Evolutionary conservation across 2,329 filamentous ascomycete genomes (phyloP), one percentile per base, ranked within the genome.

Genomic region (Ophiocordyceps robertsii): DNA sequence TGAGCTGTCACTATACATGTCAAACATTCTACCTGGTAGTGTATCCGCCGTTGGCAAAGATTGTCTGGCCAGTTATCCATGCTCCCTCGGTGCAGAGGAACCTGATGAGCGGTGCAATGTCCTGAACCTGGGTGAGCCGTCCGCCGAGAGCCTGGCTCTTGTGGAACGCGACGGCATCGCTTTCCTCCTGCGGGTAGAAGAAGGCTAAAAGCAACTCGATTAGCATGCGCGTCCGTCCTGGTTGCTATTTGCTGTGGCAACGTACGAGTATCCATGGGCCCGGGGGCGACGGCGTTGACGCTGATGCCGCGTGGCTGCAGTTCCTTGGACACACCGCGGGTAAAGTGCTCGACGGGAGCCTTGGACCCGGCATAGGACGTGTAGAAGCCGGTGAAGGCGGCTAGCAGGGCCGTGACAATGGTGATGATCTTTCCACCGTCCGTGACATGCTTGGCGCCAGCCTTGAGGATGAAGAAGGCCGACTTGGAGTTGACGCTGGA

Each of bases 1-100:
- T n/a, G n/a, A n/a, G n/a, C n/a, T n/a, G n/a, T n/a, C n/a, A n/a
- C n/a, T n/a, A n/a, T n/a, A n/a, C n/a, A n/a, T n/a, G n/a, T n/a
- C n/a, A n/a, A n/a, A n/a, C n/a, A 24, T 24, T 35, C 27, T 36
- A 67, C 27, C 65, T 60, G 29, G 64, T 67, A 2, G 65, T 68
- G 46, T 69, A 69, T 10, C 65, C 66, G 11, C 65, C 65, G 46
- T 70, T 69, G n/a, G 64, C 62, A 54, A 69, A 68, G 46, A 69
- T 61, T 6, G 65, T 69, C 56, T 69, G 64, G 19, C 66, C 65
- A 1, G 64, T 68, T 43, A 69, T 64, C 64, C 65, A 69, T 12
- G 48, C 51, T 6, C 65, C 65, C 43, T 68, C 63, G 3, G 64
- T 67, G 42, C 58, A 61, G 16, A 69, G 52, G 53, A 68, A 69